Evolutionary conservation across 768 basidiomycete genomes (phyloP).

Genomic region (Amanita exitialis): DNA sequence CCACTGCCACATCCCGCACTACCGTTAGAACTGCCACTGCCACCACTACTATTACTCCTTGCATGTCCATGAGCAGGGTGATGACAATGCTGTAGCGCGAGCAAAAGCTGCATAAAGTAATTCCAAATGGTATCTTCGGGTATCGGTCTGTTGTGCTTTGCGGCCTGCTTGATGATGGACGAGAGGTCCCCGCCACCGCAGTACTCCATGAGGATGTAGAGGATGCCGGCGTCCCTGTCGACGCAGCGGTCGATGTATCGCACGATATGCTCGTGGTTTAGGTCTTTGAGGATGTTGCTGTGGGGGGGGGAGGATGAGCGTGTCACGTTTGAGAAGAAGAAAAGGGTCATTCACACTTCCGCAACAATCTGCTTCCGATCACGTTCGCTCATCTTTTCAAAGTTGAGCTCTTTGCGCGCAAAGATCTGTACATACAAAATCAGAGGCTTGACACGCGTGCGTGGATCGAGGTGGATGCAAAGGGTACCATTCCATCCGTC

Average conservation of each 20-base stretch:
- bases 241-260: conserved; percentile 90
- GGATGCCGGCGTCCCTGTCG: conserved; percentile 79
- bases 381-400: conserved; percentile 92
- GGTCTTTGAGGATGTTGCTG: conserved; percentile 94
- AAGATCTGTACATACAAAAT: conserved; percentile 40
- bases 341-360: conserved; percentile 71
- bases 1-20: conserved; percentile 37
- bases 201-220: conserved; percentile 99
- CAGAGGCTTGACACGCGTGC: background rate
- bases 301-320: background rate
- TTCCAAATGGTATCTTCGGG: conserved; percentile 94
- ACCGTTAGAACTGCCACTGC: background rate
- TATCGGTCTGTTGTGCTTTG: conserved; percentile 58
- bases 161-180: conserved; percentile 70
- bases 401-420: conserved; percentile 94
- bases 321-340: background rate
- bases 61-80: conserved; percentile 46
- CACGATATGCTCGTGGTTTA: conserved; percentile 94
- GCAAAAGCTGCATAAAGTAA: conserved; percentile 88
- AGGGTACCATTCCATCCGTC: conserved; percentile 61
- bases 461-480: conserved; percentile 18
- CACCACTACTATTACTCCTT: conserved; percentile 28
- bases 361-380: conserved; percentile 96
- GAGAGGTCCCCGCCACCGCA: conserved; percentile 96
- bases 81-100: conserved; percentile 90